Evolutionary conservation across 1,139 yeast genomes (phyloP), one percentile per base, ranked within the genome.

Genomic region (Casaregolazyma lundiana): DNA sequence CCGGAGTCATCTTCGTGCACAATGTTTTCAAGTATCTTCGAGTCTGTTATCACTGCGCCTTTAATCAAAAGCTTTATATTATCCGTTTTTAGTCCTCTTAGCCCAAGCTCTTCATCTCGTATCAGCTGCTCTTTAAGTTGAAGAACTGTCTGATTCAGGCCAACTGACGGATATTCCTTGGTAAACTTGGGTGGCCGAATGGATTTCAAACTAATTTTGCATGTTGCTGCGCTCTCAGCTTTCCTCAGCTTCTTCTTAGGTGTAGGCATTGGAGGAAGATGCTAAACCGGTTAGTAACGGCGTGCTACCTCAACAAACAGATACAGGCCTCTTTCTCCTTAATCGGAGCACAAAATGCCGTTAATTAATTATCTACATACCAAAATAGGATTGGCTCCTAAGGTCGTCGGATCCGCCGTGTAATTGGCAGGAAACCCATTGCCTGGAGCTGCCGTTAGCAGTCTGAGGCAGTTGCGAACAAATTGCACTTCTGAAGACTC

Each of bases 131-230:
- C 64, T 47, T 64, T 64, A 38, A 64, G 43, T 11, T 57, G 49
- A 37, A 52, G 55, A 3, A 64, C 51, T 0, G 64, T 52, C 37
- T 59, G 60, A n/a, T 46, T 43, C 4, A 51, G 46, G 11, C 58
- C 49, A 4, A 47, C 39, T 19, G 52, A 53, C 2, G 50, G 49
- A 36, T 62, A 44, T n/a, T 49, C 40, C 17, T 55, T 49, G 22
- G 49, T 43, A 54, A 64, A 64, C 45, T 63, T 64, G 24, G 66
- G 66, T 17, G 53, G 56, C 19, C 60, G 53, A 45, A 65, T 58
- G 9, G 65, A 59, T 46, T 59, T 60, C 21, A 65, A 47, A 9
- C 45, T 44, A 21, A 64, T 55, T 17, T 32, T 47, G 17, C 56
- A 51, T 6, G 51, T 37, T 4, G 46, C 38, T 3, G 6, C 34